Conservation (phyloP, 73 alveolate species). For the Paramecium octaurelia region DNA sequence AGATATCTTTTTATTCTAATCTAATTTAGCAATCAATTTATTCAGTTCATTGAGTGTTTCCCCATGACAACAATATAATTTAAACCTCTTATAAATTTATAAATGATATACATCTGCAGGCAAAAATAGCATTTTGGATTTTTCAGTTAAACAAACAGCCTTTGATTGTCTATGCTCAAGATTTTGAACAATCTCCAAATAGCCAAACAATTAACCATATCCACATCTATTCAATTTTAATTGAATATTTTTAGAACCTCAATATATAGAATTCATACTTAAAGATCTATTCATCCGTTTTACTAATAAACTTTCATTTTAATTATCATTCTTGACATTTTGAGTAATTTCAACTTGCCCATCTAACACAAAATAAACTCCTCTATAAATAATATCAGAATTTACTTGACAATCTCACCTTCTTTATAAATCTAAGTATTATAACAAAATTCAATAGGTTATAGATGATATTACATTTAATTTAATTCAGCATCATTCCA, state of each 20-base stretch:
- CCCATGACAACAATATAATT: conserved; percentile 3
- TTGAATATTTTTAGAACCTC: neutral
- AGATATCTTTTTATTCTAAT: neutral
- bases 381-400: neutral
- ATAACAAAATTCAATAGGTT: conserved; percentile 14
- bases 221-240: conserved; percentile 27
- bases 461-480: conserved; percentile 25
- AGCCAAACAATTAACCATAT: conserved; percentile 29
- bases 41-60: neutral
- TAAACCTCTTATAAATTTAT: conserved; percentile 1
- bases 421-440: conserved; percentile 16
- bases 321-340: neutral
- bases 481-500: conserved; percentile 44
- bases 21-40: neutral
- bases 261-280: neutral
- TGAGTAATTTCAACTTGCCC: neutral
- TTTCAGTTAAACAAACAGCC: conserved; percentile 36
- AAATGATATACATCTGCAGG: conserved; percentile 25
- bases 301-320: neutral
- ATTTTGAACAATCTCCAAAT: neutral
- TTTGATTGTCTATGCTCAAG: neutral
- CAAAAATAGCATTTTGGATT: neutral
- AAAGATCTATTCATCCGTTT: neutral
- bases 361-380: conserved; percentile 34
- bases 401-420: neutral